phyloP scores from a whole-genome alignment of 2,329 filamentous ascomycete genomes.

The Fusarium mexicanum region DNA sequence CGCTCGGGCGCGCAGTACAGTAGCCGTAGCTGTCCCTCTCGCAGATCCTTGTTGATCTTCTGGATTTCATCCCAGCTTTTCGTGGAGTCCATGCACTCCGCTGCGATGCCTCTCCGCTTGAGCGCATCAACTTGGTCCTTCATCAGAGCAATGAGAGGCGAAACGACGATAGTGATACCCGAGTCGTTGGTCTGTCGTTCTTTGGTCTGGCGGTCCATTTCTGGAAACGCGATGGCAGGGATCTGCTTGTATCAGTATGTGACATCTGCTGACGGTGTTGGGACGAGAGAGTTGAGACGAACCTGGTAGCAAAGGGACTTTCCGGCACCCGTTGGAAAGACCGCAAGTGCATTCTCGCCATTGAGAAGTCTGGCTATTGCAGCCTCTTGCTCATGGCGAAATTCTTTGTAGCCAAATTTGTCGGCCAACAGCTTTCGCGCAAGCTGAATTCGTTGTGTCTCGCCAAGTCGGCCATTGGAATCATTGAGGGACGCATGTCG shows the following conservation, averaged over 20 bases:
- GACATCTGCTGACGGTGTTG: background rate
- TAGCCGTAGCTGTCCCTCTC: slow-evolving; percentile 59
- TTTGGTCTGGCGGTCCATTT: slow-evolving; percentile 50
- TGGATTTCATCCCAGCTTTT: slow-evolving; percentile 60
- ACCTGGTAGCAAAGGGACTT: slow-evolving; percentile 62
- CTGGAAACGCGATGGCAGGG: slow-evolving; percentile 57
- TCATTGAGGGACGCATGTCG: background rate
- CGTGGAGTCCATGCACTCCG: slow-evolving; percentile 65
- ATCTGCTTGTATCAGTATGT: slow-evolving; percentile 47
- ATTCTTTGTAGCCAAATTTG: slow-evolving; percentile 52
- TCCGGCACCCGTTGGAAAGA: slow-evolving; percentile 61
- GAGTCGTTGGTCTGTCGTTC: slow-evolving; percentile 44
- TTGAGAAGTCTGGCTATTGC: slow-evolving; percentile 51
- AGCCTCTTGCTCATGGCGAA: slow-evolving; percentile 57
- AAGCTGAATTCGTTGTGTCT: slow-evolving; percentile 14
- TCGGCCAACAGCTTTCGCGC: slow-evolving; percentile 47
- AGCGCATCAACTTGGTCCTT: slow-evolving; percentile 69
- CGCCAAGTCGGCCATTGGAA: background rate
- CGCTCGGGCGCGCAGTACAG: slow-evolving; percentile 69
- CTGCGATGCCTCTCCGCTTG: slow-evolving; percentile 58
- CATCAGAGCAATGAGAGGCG: slow-evolving; percentile 66
- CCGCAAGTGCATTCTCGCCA: slow-evolving; percentile 54
- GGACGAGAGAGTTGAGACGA: background rate
- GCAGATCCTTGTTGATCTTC: slow-evolving; percentile 49
- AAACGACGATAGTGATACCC: slow-evolving; percentile 66